A percentile compares a stretch with the other conserved stretches of the same genome.
Evolutionary conservation across 768 basidiomycete genomes (phyloP).

Genomic region (Candolleomyces eurysporus): DNA sequence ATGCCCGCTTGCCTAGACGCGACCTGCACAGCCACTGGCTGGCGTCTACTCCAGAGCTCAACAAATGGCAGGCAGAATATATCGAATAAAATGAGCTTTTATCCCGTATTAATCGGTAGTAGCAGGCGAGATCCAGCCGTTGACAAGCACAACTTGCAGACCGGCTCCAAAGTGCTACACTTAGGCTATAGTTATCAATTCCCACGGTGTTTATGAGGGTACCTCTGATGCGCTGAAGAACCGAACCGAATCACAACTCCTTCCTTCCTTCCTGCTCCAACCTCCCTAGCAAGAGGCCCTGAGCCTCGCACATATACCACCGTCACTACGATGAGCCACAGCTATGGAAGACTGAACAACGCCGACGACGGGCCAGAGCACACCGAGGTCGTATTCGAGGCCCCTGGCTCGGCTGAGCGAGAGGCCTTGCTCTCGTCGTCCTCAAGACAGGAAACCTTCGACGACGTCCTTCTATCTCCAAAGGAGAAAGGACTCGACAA

Average conservation of each 20-base stretch:
- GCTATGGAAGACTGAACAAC: not conserved
- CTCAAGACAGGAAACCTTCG: slow-evolving; percentile 10
- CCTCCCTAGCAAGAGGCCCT: not conserved
- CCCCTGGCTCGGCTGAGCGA: slow-evolving; percentile 17
- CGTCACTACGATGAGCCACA: not conserved
- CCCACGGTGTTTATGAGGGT: too few species aligned
- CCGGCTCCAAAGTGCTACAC: too few species aligned
- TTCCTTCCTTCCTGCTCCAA: not conserved
- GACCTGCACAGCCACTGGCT: too few species aligned
- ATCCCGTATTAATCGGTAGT: too few species aligned
- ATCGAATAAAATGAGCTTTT: too few species aligned
- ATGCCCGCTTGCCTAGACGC: too few species aligned
- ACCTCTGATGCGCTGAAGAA: too few species aligned
- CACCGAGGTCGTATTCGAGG: slow-evolving; percentile 9
- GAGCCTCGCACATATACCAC: not conserved
- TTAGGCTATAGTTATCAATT: too few species aligned
- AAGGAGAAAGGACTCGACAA: not conserved
- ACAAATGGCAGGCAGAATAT: too few species aligned
- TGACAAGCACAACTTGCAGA: too few species aligned
- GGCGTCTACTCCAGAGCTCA: too few species aligned
- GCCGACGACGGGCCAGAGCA: not conserved
- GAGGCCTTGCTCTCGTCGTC: slow-evolving; percentile 23
- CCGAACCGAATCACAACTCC: not conserved
- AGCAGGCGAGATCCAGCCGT: too few species aligned
- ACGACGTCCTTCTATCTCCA: not conserved